These are phyloP conservation scores for Phytophthora hybrid DNA, from an alignment of 352 stramenopile genomes.

Conservation along the genomic window DNA sequence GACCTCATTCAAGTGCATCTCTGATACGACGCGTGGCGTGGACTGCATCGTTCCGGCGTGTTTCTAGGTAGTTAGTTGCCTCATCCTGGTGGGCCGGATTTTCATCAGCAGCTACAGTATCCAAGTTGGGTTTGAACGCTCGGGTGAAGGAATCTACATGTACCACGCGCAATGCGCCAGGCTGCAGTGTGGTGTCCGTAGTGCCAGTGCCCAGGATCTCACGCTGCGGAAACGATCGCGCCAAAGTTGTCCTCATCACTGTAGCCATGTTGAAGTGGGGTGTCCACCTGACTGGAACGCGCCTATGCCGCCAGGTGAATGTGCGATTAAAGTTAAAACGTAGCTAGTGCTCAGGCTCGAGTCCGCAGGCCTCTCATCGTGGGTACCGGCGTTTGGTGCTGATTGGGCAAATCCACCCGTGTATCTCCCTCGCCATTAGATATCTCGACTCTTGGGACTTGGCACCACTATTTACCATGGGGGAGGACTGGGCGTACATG, in stretches of 20 bases:
- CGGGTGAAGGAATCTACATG: background rate
- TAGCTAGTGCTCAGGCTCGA: too few relatives aligned
- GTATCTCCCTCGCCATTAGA: background rate
- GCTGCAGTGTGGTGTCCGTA: background rate
- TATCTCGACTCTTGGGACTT: background rate
- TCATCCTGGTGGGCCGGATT: background rate
- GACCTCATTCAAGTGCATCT: background rate
- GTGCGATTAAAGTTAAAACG: too few relatives aligned
- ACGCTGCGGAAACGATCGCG: background rate
- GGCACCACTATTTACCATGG: background rate
- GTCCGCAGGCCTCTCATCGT: too few relatives aligned
- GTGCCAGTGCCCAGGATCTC: background rate
- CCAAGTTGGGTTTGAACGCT: background rate
- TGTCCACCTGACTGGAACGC: background rate
- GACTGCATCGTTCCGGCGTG: background rate
- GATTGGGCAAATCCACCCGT: background rate
- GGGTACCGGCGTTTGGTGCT: background rate
- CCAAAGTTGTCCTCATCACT: background rate
- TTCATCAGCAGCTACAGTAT: background rate
- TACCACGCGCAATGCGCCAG: background rate
- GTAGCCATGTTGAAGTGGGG: background rate
- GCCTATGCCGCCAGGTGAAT: background rate
- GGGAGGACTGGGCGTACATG: slow-evolving; percentile 56
- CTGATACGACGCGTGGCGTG: background rate
- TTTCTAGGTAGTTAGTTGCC: background rate